phyloP scores from a whole-genome alignment of 225 moss, liverwort and hornwort genomes.

The Pseudisothecium myosuroides region DNA sequence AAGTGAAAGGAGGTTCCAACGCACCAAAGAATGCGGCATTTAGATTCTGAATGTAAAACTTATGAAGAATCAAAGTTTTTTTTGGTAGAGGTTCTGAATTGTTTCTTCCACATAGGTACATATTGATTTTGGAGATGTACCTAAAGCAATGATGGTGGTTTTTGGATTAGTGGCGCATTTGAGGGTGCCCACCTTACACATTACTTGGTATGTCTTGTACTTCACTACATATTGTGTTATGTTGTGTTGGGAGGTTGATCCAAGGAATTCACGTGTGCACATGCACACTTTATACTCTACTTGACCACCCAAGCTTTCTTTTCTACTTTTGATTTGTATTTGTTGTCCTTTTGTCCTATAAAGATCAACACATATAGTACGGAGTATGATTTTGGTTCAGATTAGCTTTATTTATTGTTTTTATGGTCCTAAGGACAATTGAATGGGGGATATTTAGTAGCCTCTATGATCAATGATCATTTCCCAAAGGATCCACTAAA shows the following conservation, averaged over 20 bases:
- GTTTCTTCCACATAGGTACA: background rate
- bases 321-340: background rate
- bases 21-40: background rate
- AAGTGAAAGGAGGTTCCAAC: background rate
- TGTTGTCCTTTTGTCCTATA: background rate
- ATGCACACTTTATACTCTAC: background rate
- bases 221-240: accelerated
- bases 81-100: background rate
- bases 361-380: background rate
- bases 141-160: accelerated
- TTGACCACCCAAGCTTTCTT: background rate
- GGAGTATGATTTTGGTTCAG: background rate
- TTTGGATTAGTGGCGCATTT: accelerated
- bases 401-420: background rate
- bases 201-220: background rate
- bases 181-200: accelerated
- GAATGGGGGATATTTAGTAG: background rate
- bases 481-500: background rate
- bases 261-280: accelerated
- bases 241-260: background rate
- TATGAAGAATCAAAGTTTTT: background rate
- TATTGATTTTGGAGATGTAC: background rate
- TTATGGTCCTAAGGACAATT: accelerated
- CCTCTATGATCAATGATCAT: background rate
- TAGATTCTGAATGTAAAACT: background rate